Percentiles rank a stretch among this genome's conserved stretches.
These are phyloP conservation scores for Phytophthora aleatoria DNA, from an alignment of 352 stramenopile genomes.

Conservation along the genomic window DNA sequence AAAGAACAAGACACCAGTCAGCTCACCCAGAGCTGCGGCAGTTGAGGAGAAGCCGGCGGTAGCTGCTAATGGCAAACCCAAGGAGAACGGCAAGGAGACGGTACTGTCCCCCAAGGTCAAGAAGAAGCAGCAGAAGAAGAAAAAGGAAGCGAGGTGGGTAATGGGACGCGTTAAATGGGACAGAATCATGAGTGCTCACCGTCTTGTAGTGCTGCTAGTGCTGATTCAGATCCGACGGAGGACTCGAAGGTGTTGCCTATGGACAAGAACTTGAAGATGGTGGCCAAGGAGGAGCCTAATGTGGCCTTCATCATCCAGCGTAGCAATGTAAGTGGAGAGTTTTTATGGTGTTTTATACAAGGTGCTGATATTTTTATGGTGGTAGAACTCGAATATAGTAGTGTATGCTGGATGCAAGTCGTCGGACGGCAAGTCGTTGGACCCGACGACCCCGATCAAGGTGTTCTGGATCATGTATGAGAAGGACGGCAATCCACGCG, in stretches of 20 bases:
- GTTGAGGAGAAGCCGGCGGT: conserved; percentile 22
- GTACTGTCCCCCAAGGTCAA: conserved; percentile 30
- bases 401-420: conserved; percentile 70
- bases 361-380: not conserved
- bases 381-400: conserved; percentile 85
- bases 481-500: conserved; percentile 63
- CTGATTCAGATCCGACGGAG: conserved; percentile 2
- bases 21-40: conserved; percentile 13
- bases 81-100: conserved; percentile 13
- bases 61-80: not conserved
- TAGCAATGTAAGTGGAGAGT: conserved; percentile 61
- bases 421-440: conserved; percentile 50
- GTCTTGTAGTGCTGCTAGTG: conserved; percentile 16
- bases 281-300: conserved; percentile 74
- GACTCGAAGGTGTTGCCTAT: conserved; percentile 51
- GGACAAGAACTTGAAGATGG: conserved; percentile 69
- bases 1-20: conserved; percentile 27
- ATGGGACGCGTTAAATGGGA: not conserved
- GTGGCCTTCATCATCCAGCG: conserved; percentile 89
- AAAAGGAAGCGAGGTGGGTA: conserved; percentile 19
- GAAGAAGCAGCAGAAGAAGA: conserved; percentile 46
- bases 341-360: not conserved
- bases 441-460: conserved; percentile 64
- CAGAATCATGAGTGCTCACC: not conserved
- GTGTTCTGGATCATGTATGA: conserved; percentile 91